Evolutionary conservation across 2,329 filamentous ascomycete genomes (phyloP).

Genomic region (Aspergillus fischeri): DNA sequence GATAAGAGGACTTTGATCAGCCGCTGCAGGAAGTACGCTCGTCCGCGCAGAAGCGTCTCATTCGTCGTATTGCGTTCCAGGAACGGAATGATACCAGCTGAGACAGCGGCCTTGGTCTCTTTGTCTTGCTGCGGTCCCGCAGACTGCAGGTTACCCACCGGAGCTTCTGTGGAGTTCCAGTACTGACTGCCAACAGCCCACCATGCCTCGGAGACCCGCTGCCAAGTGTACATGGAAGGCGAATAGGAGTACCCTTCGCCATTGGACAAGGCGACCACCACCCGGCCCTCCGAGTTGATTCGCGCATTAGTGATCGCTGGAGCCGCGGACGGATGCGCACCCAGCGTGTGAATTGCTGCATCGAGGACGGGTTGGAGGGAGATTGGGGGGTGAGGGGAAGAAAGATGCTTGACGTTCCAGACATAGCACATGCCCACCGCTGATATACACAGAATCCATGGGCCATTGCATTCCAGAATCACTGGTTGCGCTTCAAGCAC

Average conservation of each 20-base stretch:
- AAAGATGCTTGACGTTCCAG: constrained; percentile 83
- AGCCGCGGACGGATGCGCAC: constrained; percentile 70
- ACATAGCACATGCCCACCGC: constrained; percentile 86
- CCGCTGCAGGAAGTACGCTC: constrained; percentile 85
- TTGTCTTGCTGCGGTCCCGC: constrained; percentile 60
- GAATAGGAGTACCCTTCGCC: constrained; percentile 93
- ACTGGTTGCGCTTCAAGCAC: constrained; percentile 90
- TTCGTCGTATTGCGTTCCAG: constrained; percentile 93
- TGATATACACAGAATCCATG: constrained; percentile 86
- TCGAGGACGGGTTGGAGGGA: constrained; percentile 87
- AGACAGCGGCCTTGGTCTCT: constrained; percentile 57
- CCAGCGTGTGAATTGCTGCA: constrained; percentile 73
- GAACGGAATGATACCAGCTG: constrained; percentile 87
- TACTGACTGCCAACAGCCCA: constrained; percentile 98
- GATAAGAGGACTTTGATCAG: constrained; percentile 86
- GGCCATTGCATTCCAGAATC: constrained; percentile 83
- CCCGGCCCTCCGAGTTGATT: constrained; percentile 78
- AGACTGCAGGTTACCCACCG: constrained; percentile 73
- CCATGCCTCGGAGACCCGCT: constrained; percentile 93
- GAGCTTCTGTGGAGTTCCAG: constrained; percentile 96
- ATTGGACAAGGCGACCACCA: constrained; percentile 88
- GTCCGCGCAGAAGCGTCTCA: constrained; percentile 84
- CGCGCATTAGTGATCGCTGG: constrained; percentile 88
- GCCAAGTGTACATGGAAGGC: constrained; percentile 81
- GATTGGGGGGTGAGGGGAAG: constrained; percentile 81